Evolutionary conservation across 768 basidiomycete species (phyloP), one percentile per base, ranked within the genome.

Genomic region (Termitomyces sp.): DNA sequence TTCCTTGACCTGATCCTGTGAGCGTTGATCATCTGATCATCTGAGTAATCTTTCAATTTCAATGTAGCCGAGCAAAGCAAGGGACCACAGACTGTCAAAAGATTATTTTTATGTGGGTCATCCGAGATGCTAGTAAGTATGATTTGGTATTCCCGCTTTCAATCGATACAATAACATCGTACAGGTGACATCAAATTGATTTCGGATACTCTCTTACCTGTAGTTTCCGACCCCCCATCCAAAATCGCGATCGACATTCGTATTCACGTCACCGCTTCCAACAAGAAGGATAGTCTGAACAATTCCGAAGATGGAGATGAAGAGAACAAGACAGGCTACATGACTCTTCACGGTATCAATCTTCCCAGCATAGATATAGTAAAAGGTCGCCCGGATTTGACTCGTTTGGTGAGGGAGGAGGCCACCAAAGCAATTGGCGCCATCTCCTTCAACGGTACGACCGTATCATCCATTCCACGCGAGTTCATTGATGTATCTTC

Each of bases 381-480:
- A 24, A 58, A 62, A 1, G 78, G 80, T 1, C 65, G 81, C 1
- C 79, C 81, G 0, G 73, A 81, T 51, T 38, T 83, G 2, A 49
- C 61, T 6, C 55, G 58, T 0, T 61, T 81, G 2, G 45, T 82
- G 2, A 53, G 60, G 2, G 66, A 69, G 14, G 78, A 81, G 57
- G 70, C 76, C 9, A 60, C 43, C 2, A 56, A 58, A 6, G 66
- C 68, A 8, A 59, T 59, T 3, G 80, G 77, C 7, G 65, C 69
- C 5, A 68, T 81, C 61, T 74, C 76, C 8, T 74, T 83, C 26
- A 78, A 71, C 30, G 81, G 82, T 80, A 54, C 8, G 74, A 68
- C 0, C 14, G 34, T 12, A 24, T 47, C 43, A 22, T 34, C 17
- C 37, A 3, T 19, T 24, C 22, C 19, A 8, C 0, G 2, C 9